phyloP scores from a whole-genome alignment of 768 basidiomycete species.

The Trametes elegans region DNA sequence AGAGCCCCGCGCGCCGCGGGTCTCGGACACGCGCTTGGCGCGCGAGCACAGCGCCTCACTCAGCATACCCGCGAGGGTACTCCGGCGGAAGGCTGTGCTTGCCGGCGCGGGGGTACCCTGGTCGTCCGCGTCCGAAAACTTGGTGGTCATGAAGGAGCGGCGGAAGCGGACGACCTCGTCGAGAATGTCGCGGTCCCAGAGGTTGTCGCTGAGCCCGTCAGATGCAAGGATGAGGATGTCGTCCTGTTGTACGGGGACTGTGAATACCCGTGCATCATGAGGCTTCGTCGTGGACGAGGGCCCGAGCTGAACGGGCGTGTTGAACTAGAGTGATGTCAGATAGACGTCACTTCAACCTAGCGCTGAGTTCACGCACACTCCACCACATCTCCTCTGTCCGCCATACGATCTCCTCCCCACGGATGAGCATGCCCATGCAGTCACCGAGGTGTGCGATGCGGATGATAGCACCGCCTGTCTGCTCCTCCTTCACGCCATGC shows the following conservation, averaged over 20 bases:
- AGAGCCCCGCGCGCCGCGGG: slow-evolving; percentile 17
- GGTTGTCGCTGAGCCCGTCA: slow-evolving; percentile 82
- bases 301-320: slow-evolving; percentile 64
- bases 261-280: slow-evolving; percentile 64
- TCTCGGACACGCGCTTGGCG: slow-evolving; percentile 66
- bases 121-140: slow-evolving; percentile 4
- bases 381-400: slow-evolving; percentile 94
- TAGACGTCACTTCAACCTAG: too few relatives aligned
- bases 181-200: slow-evolving; percentile 86
- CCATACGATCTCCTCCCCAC: slow-evolving; percentile 78
- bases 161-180: slow-evolving; percentile 74
- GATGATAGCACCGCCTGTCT: slow-evolving; percentile 54
- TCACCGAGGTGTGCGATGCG: slow-evolving; percentile 86
- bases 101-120: slow-evolving; percentile 3
- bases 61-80: slow-evolving; percentile 65
- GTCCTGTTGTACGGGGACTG: slow-evolving; percentile 64
- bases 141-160: slow-evolving; percentile 29
- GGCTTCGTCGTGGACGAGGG: slow-evolving; percentile 62
- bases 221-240: slow-evolving; percentile 80
- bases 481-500: slow-evolving; percentile 22
- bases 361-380: slow-evolving; percentile 47
- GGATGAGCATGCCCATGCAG: slow-evolving; percentile 84
- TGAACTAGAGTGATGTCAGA: slow-evolving; percentile 47
- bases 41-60: slow-evolving; percentile 81
- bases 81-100: slow-evolving; percentile 39